Evolutionary conservation across 257 asterid species (phyloP).

Genomic region (Salvia rosmarinus): DNA sequence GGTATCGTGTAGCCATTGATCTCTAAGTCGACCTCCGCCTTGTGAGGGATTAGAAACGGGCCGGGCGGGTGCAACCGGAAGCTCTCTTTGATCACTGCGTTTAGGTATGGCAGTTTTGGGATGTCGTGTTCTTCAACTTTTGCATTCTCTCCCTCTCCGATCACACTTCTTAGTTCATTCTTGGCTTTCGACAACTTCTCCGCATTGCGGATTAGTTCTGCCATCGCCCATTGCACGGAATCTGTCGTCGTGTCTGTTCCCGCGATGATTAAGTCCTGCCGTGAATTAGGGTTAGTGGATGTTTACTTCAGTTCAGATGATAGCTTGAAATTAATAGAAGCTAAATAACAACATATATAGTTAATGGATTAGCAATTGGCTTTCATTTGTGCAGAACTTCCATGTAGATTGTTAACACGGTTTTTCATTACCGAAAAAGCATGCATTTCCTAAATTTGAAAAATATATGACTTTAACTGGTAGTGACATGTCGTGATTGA

Average conservation of each 20-base stretch:
- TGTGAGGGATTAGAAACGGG: conserved; percentile 22
- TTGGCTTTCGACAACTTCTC: conserved; percentile 10
- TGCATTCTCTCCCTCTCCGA: neutral
- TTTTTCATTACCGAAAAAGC: too few relatives aligned
- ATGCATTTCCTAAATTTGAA: too few relatives aligned
- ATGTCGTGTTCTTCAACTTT: conserved; percentile 17
- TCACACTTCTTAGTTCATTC: conserved; percentile 2
- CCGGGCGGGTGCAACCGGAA: conserved; percentile 8
- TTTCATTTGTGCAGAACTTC: too few relatives aligned
- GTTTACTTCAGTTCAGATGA: too few relatives aligned
- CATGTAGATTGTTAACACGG: too few relatives aligned
- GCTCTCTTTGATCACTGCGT: conserved; percentile 24
- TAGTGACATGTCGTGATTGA: too few relatives aligned
- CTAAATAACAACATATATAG: too few relatives aligned
- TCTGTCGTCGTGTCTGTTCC: neutral
- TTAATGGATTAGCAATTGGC: too few relatives aligned
- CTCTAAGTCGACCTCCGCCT: neutral
- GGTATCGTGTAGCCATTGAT: conserved; percentile 24
- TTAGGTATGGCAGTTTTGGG: conserved; percentile 21
- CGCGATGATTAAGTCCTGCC: neutral
- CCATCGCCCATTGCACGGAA: conserved; percentile 25
- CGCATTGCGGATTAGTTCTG: conserved; percentile 24
- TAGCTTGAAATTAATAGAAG: too few relatives aligned
- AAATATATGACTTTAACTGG: too few relatives aligned
- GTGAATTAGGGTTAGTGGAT: too few relatives aligned